phyloP scores from a whole-genome alignment of 1,284 basidiomycete genomes.

The Cutaneotrichosporon cutaneum region DNA sequence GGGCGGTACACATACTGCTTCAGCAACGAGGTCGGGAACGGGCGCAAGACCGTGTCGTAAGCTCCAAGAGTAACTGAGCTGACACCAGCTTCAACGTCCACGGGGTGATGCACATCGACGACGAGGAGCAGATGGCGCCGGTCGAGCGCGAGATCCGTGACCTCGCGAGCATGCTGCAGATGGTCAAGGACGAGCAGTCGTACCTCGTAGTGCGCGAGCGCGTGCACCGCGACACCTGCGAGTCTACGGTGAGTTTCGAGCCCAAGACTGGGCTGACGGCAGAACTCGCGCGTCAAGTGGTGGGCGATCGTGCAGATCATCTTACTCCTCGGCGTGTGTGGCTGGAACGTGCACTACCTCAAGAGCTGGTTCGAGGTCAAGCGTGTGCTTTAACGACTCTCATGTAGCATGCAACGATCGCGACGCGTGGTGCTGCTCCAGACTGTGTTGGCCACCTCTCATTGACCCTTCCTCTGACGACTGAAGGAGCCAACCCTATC shows the following conservation, averaged over 20 bases:
- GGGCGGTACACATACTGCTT: conserved; percentile 96
- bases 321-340: conserved; percentile 85
- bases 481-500: not conserved
- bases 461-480: not conserved
- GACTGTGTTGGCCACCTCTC: not conserved
- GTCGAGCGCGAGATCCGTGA: conserved; percentile 93
- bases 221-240: conserved; percentile 76
- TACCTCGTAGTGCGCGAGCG: conserved; percentile 94
- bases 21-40: conserved; percentile 94
- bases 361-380: conserved; percentile 93
- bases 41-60: conserved; percentile 91
- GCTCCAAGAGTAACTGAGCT: conserved; percentile 35
- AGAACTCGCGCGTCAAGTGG: conserved; percentile 95
- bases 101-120: conserved; percentile 72
- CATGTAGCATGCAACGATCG: conserved; percentile 14
- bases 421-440: not conserved
- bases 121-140: conserved; percentile 67
- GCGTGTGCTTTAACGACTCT: conserved; percentile 67
- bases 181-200: conserved; percentile 98
- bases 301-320: conserved; percentile 92
- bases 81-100: conserved; percentile 91
- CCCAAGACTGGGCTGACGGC: conserved; percentile 10
- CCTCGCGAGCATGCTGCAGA: conserved; percentile 76
- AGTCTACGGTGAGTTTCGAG: conserved; percentile 38
- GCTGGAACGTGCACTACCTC: conserved; percentile 97